Percentiles rank a stretch among this genome's conserved stretches.
Evolutionary conservation across 2,329 filamentous ascomycete species (phyloP).

Genomic region (Nakataea oryzae): DNA sequence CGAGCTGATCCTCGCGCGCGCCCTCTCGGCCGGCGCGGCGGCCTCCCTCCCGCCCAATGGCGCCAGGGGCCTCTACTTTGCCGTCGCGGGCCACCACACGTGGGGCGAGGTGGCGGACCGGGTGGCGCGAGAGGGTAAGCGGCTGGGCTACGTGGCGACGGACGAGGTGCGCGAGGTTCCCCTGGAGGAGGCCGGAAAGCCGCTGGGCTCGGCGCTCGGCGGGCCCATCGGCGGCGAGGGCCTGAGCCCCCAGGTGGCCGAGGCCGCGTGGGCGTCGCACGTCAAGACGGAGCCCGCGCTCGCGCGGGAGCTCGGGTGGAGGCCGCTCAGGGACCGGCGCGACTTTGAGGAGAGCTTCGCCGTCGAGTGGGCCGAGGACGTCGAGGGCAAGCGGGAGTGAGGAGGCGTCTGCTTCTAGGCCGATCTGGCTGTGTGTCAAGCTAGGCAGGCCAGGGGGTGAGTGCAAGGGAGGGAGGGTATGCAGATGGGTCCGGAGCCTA

Average conservation of each 20-base stretch:
- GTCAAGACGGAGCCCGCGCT: slow-evolving; percentile 14
- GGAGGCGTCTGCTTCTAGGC: neutral
- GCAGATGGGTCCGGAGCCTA: too few species aligned
- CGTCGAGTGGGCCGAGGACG: neutral
- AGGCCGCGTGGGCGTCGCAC: slow-evolving; percentile 22
- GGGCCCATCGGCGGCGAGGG: neutral
- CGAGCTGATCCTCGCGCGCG: slow-evolving; percentile 21
- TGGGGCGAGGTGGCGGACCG: slow-evolving; percentile 26
- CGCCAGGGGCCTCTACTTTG: slow-evolving; percentile 30
- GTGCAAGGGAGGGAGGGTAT: too few species aligned
- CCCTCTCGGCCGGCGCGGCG: slow-evolving; percentile 16
- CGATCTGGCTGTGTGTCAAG: too few species aligned
- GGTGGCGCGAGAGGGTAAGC: slow-evolving; percentile 21
- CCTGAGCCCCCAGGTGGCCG: slow-evolving; percentile 13
- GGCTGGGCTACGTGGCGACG: slow-evolving; percentile 18
- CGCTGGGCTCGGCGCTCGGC: neutral
- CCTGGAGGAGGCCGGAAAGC: slow-evolving; percentile 15
- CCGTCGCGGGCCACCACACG: slow-evolving; percentile 23
- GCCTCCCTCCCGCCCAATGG: slow-evolving; percentile 19
- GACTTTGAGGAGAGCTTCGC: slow-evolving; percentile 14
- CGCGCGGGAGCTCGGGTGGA: slow-evolving; percentile 19
- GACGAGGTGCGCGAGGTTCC: slow-evolving; percentile 14
- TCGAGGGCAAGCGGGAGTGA: neutral
- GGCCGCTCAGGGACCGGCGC: slow-evolving; percentile 17
- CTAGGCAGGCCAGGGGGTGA: too few species aligned